A percentile compares a stretch with the other conserved stretches of the same genome.
Conservation (phyloP, 257 asterid genomes). For the Salvia rosmarinus region DNA sequence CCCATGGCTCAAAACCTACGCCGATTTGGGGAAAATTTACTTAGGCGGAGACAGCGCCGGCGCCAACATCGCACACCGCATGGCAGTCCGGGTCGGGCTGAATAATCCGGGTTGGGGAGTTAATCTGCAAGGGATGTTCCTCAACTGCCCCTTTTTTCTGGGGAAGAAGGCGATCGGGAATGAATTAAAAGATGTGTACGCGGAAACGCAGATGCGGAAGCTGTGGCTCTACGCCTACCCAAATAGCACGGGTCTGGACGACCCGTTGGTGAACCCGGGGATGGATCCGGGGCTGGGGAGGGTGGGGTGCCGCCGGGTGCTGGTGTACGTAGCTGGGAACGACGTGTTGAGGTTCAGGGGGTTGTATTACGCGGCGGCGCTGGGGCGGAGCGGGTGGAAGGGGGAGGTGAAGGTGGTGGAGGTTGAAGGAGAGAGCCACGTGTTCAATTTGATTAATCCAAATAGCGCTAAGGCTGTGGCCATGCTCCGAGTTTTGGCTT, state of each 20-base stretch:
- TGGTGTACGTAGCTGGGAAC: conserved; percentile 43
- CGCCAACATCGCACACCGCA: conserved; percentile 36
- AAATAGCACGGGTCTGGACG: conserved; percentile 54
- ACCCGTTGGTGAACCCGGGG: conserved; percentile 53
- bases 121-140: conserved; percentile 46
- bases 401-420: conserved; percentile 42
- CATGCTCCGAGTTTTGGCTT: conserved; percentile 37
- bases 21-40: conserved; percentile 34
- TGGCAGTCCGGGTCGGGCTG: conserved; percentile 43
- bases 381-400: conserved; percentile 48
- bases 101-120: conserved; percentile 15
- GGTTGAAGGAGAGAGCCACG: conserved; percentile 46
- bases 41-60: conserved; percentile 51
- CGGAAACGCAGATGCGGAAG: conserved; percentile 23
- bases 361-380: conserved; percentile 37
- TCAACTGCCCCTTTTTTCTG: conserved; percentile 61
- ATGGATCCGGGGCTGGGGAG: conserved; percentile 38
- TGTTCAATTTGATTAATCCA: conserved; percentile 38
- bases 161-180: conserved; percentile 57
- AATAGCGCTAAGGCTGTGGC: conserved; percentile 22
- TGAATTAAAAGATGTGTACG: conserved; percentile 30
- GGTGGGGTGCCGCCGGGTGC: conserved; percentile 42
- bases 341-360: conserved; percentile 49
- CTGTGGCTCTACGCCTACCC: conserved; percentile 55
- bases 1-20: conserved; percentile 33